Evolutionary conservation across 2,329 filamentous ascomycete genomes (phyloP), one percentile per base, ranked within the genome.

Genomic region (Cytospora paraplurivora): DNA sequence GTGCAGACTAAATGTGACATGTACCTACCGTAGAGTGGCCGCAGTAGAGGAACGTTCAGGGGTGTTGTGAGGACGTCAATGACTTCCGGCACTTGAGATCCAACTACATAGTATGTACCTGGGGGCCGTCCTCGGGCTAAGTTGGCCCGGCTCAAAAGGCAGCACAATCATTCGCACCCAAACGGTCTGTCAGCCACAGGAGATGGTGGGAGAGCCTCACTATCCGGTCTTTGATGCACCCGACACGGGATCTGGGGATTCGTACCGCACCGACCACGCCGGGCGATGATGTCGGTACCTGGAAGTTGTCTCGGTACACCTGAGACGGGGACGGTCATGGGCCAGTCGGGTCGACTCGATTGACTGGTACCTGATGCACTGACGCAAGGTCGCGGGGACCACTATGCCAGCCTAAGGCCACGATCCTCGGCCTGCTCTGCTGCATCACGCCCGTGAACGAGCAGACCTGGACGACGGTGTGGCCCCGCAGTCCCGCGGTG

Each of bases 281-380:
- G 58, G 32, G 12, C 27, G 17, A n/a, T 21, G 49, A 61, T 49
- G 35, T 13, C 35, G 58, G 38, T 55, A 61, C 58, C 50, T 60
- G 19, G 50, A 60, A 4, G 21, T 21, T 21, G 44, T n/a, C n/a
- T 47, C n/a, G 50, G 11, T 17, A 10, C 47, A 54, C 51, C 58
- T 53, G 58, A 61, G 58, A 61, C 58, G 51, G 49, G 32, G 35
- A 35, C 58, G 27, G 27, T 4, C 27, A 27, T 27, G 27, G 27
- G 4, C 57, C 44, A 55, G 58, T 55, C 58, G 51, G 51, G 32
- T 61, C 38, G 38, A 54, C 51, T 49, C 38, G 19, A 61, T 55
- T 55, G 44, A 37, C 38, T 38, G 58, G 51, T 55, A 61, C 58
- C 58, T 61, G 51, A 55, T 61, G 54, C 27, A 61, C 27, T 13